Evolutionary conservation across 345 rosid genomes (phyloP), one percentile per base, ranked within the genome.

Genomic region (Euclidium syriacum): DNA sequence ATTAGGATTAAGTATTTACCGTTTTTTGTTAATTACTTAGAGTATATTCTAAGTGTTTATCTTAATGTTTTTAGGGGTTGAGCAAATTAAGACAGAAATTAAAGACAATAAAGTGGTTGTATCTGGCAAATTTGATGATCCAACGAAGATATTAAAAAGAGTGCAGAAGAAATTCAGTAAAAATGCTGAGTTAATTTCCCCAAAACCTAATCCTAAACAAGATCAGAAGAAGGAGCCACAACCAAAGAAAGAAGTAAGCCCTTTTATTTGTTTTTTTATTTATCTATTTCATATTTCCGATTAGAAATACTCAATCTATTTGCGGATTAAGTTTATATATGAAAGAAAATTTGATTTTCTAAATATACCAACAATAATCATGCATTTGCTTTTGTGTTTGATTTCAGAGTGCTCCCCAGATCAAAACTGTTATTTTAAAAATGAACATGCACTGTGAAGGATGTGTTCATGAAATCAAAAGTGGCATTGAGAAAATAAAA

Each of bases 361-460:
- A 34, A 33, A 10, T 38, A 44, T 23, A 49, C 6, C 15, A 48
- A 25, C 15, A 1, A 40, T 8, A 15, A 15, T 44, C 2, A 46
- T 6, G 12, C 25, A 10, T 38, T 12, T 27, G 9, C 2, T 14
- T 50, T 41, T 36, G 1, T 41, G 11, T 4, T 6, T 62, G 58
- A 3, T 38, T 63, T 55, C 23, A 30, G 78, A 64, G 43, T 38
- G 2, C 80, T 76, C 78, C 73, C 1, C 43, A 69, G 23, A 68
- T 79, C 34, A 78, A 73, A 67, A 72, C 66, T 3, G 58, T 55
- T 1, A 60, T 59, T 41, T 75, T 87, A 22, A 83, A 74, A 65
- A 75, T 85, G 76, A 65, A 49, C 27, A 86, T 90, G 76, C 90
- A 86, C 6, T 86, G 96, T 41, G 85, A 81, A 64, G 88, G 81